These are phyloP conservation scores for Hygrophila difformis DNA, from an alignment of 257 asterid species.

Conservation along the genomic window DNA sequence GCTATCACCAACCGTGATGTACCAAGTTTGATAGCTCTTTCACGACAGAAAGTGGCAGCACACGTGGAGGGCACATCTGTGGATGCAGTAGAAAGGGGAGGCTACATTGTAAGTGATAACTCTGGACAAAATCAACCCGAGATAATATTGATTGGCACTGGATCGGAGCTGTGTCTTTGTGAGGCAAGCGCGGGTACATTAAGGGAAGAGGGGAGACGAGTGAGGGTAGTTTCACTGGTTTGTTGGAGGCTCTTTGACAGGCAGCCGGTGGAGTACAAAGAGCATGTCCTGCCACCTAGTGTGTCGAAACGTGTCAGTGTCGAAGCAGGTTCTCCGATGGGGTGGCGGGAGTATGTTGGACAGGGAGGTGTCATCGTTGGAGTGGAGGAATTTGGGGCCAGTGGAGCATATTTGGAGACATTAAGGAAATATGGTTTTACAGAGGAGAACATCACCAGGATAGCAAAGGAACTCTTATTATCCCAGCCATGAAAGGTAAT, in stretches of 20 bases:
- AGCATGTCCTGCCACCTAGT: slow-evolving; percentile 30
- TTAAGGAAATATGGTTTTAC: too few relatives aligned
- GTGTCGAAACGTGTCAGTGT: slow-evolving; percentile 33
- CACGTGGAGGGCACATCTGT: slow-evolving; percentile 32
- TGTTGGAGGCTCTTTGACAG: slow-evolving; percentile 49
- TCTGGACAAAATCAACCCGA: slow-evolving; percentile 25
- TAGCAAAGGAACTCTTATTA: too few relatives aligned
- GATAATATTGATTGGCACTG: slow-evolving; percentile 42
- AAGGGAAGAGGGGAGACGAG: slow-evolving; percentile 41
- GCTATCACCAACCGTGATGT: slow-evolving; percentile 25
- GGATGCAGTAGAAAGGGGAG: slow-evolving; percentile 37
- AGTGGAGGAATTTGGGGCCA: slow-evolving; percentile 39
- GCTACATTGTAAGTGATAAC: slow-evolving; percentile 41
- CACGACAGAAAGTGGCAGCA: slow-evolving; percentile 40
- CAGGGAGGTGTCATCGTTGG: slow-evolving; percentile 32
- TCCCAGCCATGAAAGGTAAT: too few relatives aligned
- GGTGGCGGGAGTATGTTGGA: slow-evolving; percentile 53
- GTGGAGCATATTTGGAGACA: too few relatives aligned
- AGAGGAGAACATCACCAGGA: too few relatives aligned
- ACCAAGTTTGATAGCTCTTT: slow-evolving; percentile 36
- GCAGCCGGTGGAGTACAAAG: slow-evolving; percentile 33
- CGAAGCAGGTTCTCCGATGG: slow-evolving; percentile 45
- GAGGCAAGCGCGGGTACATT: slow-evolving; percentile 27
- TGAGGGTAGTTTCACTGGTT: slow-evolving; percentile 43
- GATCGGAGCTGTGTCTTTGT: slow-evolving; percentile 40